These are phyloP conservation scores for Avena atlantica DNA, from an alignment of 176 grass and related monocot genomes.

Conservation along the genomic window DNA sequence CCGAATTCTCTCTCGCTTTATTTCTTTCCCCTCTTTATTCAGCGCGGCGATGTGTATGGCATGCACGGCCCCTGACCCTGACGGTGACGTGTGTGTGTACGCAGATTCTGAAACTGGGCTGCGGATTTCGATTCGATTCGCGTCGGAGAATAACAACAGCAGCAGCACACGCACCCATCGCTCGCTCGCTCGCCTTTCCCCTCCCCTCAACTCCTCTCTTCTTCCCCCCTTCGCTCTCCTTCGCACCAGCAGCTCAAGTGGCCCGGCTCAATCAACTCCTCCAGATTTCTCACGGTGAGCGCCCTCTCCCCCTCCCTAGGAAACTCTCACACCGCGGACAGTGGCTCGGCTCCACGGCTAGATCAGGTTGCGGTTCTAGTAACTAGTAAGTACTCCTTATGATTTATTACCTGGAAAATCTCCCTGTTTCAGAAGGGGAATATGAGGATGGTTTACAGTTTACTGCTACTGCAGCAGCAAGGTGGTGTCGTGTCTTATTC, in stretches of 20 bases:
- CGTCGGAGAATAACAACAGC: conserved; percentile 31
- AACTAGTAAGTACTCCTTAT: no score
- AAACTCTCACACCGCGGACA: not conserved
- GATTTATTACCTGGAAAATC: not conserved
- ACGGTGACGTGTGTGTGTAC: not conserved
- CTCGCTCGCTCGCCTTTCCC: conserved; percentile 42
- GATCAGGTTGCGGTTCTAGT: not conserved
- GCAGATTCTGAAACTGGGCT: not conserved
- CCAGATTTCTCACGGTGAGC: conserved; percentile 43
- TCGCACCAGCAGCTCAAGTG: not conserved
- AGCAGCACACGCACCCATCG: conserved; percentile 1
- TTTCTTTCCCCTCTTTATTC: not conserved
- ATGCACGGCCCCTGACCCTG: conserved; percentile 27
- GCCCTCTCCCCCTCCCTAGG: not conserved
- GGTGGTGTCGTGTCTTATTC: not conserved
- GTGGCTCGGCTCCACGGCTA: not conserved
- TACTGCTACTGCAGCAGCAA: not conserved
- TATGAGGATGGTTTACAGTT: not conserved
- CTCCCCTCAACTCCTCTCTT: not conserved
- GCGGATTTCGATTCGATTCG: conserved; percentile 1
- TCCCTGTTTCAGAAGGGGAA: not conserved
- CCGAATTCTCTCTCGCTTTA: not conserved
- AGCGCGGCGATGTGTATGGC: conserved; percentile 11
- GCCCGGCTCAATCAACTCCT: not conserved
- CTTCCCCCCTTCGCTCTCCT: not conserved